phyloP scores from a whole-genome alignment of 2,329 filamentous ascomycete species.

The Dendryphion nanum region DNA sequence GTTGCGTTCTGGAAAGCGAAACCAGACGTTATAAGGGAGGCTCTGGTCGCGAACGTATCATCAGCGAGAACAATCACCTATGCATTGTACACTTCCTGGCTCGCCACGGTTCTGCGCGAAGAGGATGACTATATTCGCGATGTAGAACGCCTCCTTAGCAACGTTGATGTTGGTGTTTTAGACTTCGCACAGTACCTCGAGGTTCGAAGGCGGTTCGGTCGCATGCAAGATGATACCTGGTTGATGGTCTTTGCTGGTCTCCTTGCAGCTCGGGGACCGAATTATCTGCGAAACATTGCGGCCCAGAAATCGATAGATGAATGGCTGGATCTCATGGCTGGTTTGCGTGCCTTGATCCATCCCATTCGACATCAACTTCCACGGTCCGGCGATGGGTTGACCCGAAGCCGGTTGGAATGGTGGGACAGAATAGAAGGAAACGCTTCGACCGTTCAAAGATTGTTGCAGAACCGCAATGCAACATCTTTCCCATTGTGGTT shows the following conservation, averaged over 20 bases:
- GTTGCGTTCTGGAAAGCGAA: background rate
- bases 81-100: background rate
- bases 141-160: background rate
- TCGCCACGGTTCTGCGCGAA: background rate
- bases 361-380: too few relatives aligned
- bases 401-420: too few relatives aligned
- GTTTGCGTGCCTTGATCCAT: too few relatives aligned
- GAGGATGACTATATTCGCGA: background rate
- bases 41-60: background rate
- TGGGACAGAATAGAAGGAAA: too few relatives aligned
- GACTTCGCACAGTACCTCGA: background rate
- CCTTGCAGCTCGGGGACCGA: background rate
- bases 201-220: background rate
- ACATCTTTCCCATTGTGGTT: too few relatives aligned
- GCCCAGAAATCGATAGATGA: too few relatives aligned
- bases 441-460: too few relatives aligned
- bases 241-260: conserved; percentile 1
- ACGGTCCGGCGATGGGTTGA: too few relatives aligned
- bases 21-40: background rate
- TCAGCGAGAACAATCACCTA: background rate
- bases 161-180: background rate
- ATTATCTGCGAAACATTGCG: background rate
- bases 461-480: too few relatives aligned
- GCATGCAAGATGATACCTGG: conserved; percentile 1
- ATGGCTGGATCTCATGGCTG: too few relatives aligned